phyloP scores from a whole-genome alignment of 1,284 basidiomycete genomes.

The Fomes fomentarius region DNA sequence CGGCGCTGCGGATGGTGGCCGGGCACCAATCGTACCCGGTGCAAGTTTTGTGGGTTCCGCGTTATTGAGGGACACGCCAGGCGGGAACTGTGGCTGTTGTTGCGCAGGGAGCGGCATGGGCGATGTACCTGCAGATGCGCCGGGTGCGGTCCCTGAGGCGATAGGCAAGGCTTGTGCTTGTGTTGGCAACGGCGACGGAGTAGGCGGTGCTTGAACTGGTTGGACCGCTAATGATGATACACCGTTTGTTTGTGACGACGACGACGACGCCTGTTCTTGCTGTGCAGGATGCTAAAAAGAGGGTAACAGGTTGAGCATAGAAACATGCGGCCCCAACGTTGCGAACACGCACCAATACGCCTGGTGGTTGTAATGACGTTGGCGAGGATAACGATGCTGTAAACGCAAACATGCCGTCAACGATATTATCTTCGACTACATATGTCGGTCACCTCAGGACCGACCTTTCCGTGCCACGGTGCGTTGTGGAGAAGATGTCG shows the following conservation, averaged over 20 bases:
- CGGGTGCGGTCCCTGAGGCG: slow-evolving; percentile 29
- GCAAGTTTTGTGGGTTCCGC: slow-evolving; percentile 29
- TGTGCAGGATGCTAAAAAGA: slow-evolving; percentile 32
- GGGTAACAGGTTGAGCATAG: slow-evolving; percentile 2
- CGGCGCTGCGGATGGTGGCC: slow-evolving; percentile 37
- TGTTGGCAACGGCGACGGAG: slow-evolving; percentile 60
- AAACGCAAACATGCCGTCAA: too few species aligned
- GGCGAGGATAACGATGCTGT: slow-evolving; percentile 29
- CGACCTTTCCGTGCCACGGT: slow-evolving; percentile 26
- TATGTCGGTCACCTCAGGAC: too few species aligned
- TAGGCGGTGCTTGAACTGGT: slow-evolving; percentile 31
- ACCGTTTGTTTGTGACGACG: slow-evolving; percentile 26
- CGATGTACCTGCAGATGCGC: slow-evolving; percentile 28
- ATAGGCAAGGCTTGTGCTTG: slow-evolving; percentile 56
- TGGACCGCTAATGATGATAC: slow-evolving; percentile 19
- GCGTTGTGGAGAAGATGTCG: slow-evolving; percentile 56
- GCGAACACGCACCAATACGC: slow-evolving; percentile 22
- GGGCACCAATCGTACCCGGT: slow-evolving; percentile 24
- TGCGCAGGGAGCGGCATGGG: slow-evolving; percentile 35
- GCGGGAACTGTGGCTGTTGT: slow-evolving; percentile 59
- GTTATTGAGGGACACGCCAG: slow-evolving; percentile 63
- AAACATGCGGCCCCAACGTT: slow-evolving; percentile 9
- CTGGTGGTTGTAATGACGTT: slow-evolving; percentile 24
- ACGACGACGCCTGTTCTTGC: slow-evolving; percentile 26
- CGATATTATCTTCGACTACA: too few species aligned